Evolutionary conservation across 78 protist species (phyloP).

Genomic region (Pelomyxa schiedti): DNA sequence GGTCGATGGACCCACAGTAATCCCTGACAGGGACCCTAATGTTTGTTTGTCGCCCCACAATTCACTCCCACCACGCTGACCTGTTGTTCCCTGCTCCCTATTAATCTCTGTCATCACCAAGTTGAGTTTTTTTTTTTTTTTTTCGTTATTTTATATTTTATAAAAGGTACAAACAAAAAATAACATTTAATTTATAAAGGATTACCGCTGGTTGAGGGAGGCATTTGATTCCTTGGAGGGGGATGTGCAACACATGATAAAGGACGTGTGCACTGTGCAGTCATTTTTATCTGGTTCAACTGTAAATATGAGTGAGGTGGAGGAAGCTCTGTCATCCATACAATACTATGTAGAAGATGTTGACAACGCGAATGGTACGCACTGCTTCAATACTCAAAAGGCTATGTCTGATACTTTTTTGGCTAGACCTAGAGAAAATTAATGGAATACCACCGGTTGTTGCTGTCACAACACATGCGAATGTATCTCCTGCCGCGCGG

Average conservation of each 20-base stretch:
- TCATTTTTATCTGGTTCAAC: background rate
- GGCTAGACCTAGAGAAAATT: no score
- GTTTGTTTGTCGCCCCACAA: background rate
- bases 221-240: background rate
- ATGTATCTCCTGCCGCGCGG: no score
- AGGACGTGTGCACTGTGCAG: background rate
- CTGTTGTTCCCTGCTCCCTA: no score
- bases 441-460: no score
- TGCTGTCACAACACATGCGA: no score
- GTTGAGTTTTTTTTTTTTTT: no score
- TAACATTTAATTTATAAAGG: no score
- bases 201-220: background rate
- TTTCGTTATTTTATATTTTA: no score
- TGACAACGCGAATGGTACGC: background rate
- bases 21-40: background rate
- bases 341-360: background rate
- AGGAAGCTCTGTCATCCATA: background rate
- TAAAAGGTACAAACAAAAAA: no score
- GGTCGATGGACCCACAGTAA: background rate
- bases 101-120: no score
- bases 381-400: no score
- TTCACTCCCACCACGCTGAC: background rate
- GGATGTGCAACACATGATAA: background rate
- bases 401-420: no score
- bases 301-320: background rate